Base-by-base conservation (phyloP, 805 yeast species). In the Dipodascopsis uninucleata region DNA sequence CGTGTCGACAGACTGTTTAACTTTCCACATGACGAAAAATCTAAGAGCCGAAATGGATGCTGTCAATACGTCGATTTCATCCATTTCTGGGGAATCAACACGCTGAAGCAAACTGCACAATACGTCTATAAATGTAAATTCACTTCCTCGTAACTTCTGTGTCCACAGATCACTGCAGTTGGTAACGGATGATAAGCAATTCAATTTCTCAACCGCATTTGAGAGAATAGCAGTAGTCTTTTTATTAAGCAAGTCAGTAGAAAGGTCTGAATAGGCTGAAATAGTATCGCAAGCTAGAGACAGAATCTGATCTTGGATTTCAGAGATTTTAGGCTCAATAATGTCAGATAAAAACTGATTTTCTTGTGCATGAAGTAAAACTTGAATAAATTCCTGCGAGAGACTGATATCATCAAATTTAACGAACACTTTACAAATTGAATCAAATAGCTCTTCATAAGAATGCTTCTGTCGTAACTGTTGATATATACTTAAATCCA, bases 401-500 rank as follows among this genome's bases (percentile, higher is more conserved):
- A 50, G 25, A 17, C 39, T 26, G 4, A 42, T 24, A 12, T 40
- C 33, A 14, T 28, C 28, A 23, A 45, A 50, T 3, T 43, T 20
- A 40, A 16, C 23, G 37, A 39, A 48, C 5, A 41, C 8, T 20
- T 31, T 24, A 21, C 45, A 28, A 20, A 48, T 33, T 24, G 26
- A 28, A n/a, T 58, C 58, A 24, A 59, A 48, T 12, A 67, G 58
- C 7, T 54, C 58, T 24, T 53, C 53, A 24, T 51, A 52, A 16
- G 53, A 43, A 4, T 25, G 31, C 37, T 57, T 59, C 26, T 48
- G 49, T 3, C 58, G 50, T 17, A 56, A 41, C 5, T 34, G 28
- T 16, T 47, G 53, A 31, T 49, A 57, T 3, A 49, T 35, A 14
- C 51, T 52, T 12, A 51, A 36, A 29, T 59, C 57, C 18, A 61